Evolutionary conservation across 73 alveolate species (phyloP).

Genomic region (Diophrys appendiculata): DNA sequence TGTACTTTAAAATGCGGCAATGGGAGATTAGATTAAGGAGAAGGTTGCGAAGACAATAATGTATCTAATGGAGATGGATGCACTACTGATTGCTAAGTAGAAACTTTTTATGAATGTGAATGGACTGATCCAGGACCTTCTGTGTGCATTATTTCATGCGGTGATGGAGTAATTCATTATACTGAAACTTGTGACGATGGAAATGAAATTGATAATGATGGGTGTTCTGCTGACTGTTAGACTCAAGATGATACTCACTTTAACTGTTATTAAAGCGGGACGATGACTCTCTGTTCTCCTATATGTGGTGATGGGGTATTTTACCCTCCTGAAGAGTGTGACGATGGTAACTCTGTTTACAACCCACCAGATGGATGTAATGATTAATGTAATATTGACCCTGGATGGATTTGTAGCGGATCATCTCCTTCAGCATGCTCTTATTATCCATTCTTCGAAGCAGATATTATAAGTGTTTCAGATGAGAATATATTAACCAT

Average conservation of each 20-base stretch:
- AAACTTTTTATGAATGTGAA: slow-evolving; percentile 9
- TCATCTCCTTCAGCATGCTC: too few relatives aligned
- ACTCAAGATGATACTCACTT: background rate
- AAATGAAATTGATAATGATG: background rate
- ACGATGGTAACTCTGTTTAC: too few relatives aligned
- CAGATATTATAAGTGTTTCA: too few relatives aligned
- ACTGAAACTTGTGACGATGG: slow-evolving; percentile 7
- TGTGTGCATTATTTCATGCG: background rate
- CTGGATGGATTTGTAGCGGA: too few relatives aligned
- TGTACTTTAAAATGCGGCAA: background rate
- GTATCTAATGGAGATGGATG: slow-evolving; percentile 14
- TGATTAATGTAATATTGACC: too few relatives aligned
- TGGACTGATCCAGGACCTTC: background rate
- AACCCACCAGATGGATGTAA: too few relatives aligned
- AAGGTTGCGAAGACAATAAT: slow-evolving; percentile 21
- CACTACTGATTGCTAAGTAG: background rate
- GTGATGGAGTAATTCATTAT: background rate
- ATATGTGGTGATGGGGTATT: slow-evolving; percentile 5
- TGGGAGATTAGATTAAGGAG: too few relatives aligned
- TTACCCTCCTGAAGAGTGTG: too few relatives aligned
- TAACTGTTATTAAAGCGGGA: background rate
- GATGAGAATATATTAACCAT: too few relatives aligned
- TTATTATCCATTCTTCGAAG: too few relatives aligned
- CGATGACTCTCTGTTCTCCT: background rate
- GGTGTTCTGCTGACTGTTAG: slow-evolving; percentile 2